phyloP scores from a whole-genome alignment of 345 rosid genomes.

The Populus alba region DNA sequence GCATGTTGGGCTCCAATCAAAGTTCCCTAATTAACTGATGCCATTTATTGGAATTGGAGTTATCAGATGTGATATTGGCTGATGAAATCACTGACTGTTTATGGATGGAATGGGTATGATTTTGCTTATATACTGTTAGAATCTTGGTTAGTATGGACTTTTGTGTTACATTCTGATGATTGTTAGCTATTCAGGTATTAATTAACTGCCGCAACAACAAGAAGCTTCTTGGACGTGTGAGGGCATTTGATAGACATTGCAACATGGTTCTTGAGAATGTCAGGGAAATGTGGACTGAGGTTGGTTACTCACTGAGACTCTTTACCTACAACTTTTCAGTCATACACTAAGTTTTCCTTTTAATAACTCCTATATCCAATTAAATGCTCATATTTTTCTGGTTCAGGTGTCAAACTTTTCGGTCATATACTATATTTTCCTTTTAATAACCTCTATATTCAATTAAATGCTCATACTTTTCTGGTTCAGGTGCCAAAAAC shows the following conservation, averaged over 20 bases:
- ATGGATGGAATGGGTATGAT: slow-evolving; percentile 1
- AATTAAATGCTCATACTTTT: background rate
- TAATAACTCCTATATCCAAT: background rate
- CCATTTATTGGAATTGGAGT: slow-evolving; percentile 5
- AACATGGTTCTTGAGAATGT: slow-evolving; percentile 99
- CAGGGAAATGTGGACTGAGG: slow-evolving; percentile 99
- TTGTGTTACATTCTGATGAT: background rate
- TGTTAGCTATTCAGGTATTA: slow-evolving; percentile 49
- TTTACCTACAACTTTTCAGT: slow-evolving; percentile 21
- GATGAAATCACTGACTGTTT: slow-evolving; percentile 8
- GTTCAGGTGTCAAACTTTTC: slow-evolving; percentile 59
- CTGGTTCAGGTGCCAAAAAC: slow-evolving; percentile 72
- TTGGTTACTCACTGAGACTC: slow-evolving; percentile 12
- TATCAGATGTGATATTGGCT: slow-evolving; percentile 15
- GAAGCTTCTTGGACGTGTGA: slow-evolving; percentile 91
- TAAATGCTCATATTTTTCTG: background rate
- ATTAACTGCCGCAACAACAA: slow-evolving; percentile 86
- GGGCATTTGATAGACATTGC: slow-evolving; percentile 96
- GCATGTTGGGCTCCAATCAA: background rate
- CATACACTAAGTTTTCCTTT: too few species aligned
- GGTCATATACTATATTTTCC: background rate
- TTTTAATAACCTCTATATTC: background rate
- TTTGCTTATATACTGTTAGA: background rate
- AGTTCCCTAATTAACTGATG: background rate
- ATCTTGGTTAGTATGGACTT: background rate